phyloP scores from a whole-genome alignment of 768 basidiomycete species.

The Sistotremastrum suecicum region DNA sequence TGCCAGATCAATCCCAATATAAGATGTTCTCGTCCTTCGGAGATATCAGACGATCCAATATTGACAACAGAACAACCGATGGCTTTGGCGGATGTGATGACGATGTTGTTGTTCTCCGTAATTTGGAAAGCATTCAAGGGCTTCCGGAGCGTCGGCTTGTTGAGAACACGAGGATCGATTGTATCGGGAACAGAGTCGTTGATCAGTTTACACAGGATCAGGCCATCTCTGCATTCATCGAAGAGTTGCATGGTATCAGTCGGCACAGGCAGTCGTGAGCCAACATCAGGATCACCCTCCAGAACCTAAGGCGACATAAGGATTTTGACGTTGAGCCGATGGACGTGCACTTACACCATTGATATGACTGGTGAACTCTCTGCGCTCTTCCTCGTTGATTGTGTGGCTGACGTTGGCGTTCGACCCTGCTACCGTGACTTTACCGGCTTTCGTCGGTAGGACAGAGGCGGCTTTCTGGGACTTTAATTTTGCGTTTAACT shows the following conservation, averaged over 20 bases:
- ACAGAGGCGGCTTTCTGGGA: slow-evolving; percentile 15
- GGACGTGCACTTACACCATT: slow-evolving; percentile 52
- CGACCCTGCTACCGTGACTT: slow-evolving; percentile 88
- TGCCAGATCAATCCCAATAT: slow-evolving; percentile 99
- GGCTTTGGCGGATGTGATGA: slow-evolving; percentile 94
- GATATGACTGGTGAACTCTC: slow-evolving; percentile 97
- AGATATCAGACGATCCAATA: slow-evolving; percentile 85
- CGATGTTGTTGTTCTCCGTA: slow-evolving; percentile 99
- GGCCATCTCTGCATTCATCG: slow-evolving; percentile 90
- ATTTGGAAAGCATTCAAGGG: slow-evolving; percentile 96
- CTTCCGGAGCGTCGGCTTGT: slow-evolving; percentile 70
- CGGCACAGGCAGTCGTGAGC: slow-evolving; percentile 75
- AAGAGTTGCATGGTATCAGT: slow-evolving; percentile 97
- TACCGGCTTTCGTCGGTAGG: slow-evolving; percentile 61
- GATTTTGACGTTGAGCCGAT: background rate
- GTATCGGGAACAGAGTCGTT: slow-evolving; percentile 99
- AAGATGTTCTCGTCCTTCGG: slow-evolving; percentile 89
- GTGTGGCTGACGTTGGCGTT: slow-evolving; percentile 95
- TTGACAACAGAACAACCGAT: slow-evolving; percentile 99
- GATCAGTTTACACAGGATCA: slow-evolving; percentile 96
- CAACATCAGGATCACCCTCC: slow-evolving; percentile 79
- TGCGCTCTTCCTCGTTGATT: slow-evolving; percentile 91
- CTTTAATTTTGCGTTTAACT: slow-evolving; percentile 75
- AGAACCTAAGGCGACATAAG: slow-evolving; percentile 50
- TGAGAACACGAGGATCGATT: slow-evolving; percentile 95